Conservation (phyloP, 2,329 filamentous ascomycete genomes). For the Pseudopyrenochaeta lycopersici region DNA sequence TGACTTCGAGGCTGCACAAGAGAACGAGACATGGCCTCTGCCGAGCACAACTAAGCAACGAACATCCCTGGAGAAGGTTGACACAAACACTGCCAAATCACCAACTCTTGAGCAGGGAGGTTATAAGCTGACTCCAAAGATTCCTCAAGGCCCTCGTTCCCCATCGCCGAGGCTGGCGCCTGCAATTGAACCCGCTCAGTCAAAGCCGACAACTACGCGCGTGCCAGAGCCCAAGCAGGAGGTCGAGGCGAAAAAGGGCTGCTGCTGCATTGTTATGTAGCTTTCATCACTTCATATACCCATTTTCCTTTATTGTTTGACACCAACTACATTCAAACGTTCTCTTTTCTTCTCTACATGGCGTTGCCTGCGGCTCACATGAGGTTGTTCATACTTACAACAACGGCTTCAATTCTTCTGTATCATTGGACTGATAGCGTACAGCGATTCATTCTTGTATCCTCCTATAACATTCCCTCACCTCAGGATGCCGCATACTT, state of each 20-base stretch:
- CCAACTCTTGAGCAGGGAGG: conserved; percentile 53
- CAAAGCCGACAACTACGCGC: conserved; percentile 55
- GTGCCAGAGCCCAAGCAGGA: conserved; percentile 65
- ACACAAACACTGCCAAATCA: conserved; percentile 35
- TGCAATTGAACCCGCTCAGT: conserved; percentile 34
- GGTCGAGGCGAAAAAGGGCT: conserved; percentile 68
- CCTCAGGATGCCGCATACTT: background rate
- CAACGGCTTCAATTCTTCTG: conserved; percentile 12
- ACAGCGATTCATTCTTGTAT: conserved; percentile 38
- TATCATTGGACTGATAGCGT: conserved; percentile 42
- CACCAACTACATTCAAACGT: conserved; percentile 29
- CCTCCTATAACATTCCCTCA: conserved; percentile 14
- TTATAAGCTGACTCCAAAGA: conserved; percentile 59
- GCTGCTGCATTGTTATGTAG: conserved; percentile 80
- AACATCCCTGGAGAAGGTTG: conserved; percentile 30
- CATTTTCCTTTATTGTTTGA: conserved; percentile 26
- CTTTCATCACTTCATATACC: conserved; percentile 38
- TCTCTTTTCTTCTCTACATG: conserved; percentile 37
- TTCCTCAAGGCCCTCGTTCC: conserved; percentile 44
- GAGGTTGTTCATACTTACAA: conserved; percentile 18
- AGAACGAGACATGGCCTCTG: conserved; percentile 47
- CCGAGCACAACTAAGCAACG: conserved; percentile 40
- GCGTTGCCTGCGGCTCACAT: conserved; percentile 29
- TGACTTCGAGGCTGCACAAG: conserved; percentile 38
- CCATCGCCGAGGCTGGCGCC: conserved; percentile 36